Conservation (phyloP, 305 asterid genomes). For the Fraxinus velutina region DNA sequence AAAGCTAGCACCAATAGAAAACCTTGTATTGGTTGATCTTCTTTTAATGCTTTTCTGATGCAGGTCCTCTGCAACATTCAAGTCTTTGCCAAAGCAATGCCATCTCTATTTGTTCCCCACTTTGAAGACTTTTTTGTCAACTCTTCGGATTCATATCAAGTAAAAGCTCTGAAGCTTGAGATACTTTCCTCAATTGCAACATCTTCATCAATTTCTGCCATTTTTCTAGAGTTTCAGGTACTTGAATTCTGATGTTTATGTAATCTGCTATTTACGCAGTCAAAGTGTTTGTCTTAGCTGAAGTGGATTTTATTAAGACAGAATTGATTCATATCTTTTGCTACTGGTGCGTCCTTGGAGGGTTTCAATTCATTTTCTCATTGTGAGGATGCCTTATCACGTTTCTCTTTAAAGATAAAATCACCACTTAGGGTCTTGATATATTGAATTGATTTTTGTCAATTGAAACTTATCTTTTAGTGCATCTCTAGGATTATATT, state of each 20-base stretch:
- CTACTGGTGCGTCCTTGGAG: slow-evolving; percentile 8
- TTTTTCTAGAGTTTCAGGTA: slow-evolving; percentile 96
- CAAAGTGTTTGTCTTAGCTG: slow-evolving; percentile 1
- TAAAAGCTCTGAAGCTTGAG: slow-evolving; percentile 85
- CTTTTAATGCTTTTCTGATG: slow-evolving; percentile 25
- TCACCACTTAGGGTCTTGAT: neutral
- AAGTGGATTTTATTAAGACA: slow-evolving; percentile 7
- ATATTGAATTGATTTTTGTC: slow-evolving; percentile 22
- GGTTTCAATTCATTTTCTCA: slow-evolving; percentile 16
- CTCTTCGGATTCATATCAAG: slow-evolving; percentile 70
- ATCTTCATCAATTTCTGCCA: slow-evolving; percentile 59
- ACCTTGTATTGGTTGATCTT: slow-evolving; percentile 18
- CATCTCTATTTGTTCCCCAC: slow-evolving; percentile 67
- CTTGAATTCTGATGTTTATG: slow-evolving; percentile 11
- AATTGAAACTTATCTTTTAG: slow-evolving; percentile 30
- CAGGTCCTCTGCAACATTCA: slow-evolving; percentile 95
- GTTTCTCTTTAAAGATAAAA: neutral
- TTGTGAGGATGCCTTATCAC: slow-evolving; percentile 1
- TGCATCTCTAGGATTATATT: slow-evolving; percentile 68
- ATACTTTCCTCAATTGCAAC: slow-evolving; percentile 82
- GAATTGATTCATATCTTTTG: neutral
- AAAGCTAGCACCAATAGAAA: slow-evolving; percentile 4
- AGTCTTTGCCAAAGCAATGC: slow-evolving; percentile 86
- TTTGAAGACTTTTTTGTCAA: slow-evolving; percentile 86
- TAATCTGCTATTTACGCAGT: neutral